Base-by-base conservation (phyloP, 78 protist genomes). In the Dictyostelium capitatum region DNA sequence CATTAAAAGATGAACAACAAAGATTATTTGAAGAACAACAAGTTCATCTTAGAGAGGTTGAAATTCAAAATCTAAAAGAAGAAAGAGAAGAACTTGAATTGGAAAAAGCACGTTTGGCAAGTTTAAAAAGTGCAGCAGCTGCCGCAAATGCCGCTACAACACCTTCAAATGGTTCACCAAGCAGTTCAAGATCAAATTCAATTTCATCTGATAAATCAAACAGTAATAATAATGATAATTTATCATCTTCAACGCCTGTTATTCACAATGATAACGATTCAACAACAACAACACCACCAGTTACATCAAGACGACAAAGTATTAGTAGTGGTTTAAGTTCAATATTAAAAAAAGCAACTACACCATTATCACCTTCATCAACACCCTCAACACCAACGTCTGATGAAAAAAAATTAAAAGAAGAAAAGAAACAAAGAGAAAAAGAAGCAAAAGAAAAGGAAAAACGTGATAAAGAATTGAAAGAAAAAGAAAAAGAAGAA, bases 401-500 rank as follows among this genome's bases (percentile, higher is more conserved):
- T 23, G 30, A 59, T 19, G 30, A 23, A 17, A 23, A 59, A 8
- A 23, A 67, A 67, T 1, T 41, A 6, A 77, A 77, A 23, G 82
- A 77, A 51, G 67, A 77, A 50, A 77, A 77, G 64, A 43, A 77
- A 77, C 43, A 77, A 77, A 20, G 59, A 25, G 51, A 77, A 15
- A 30, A 77, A n/a, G 30, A 20, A 46, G 50, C 19, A 50, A 43
- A 77, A 77, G 50, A 77, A 77, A 46, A 50, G 25, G 51, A 77
- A 50, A 50, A 77, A 77, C 15, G 47, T 19, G 56, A 50, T 50
- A 77, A 77, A 10, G 82, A 77, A 51, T 7, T n/a, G 51, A 50
- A 77, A 77, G 82, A 77, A 50, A 77, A 50, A 51, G 64, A 77
- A 50, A 77, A 77, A 43, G 41, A 32, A 48, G 48, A 77, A 77